These are phyloP conservation scores for Clitocybe nebularis DNA, from an alignment of 1,284 basidiomycete genomes.

Conservation along the genomic window DNA sequence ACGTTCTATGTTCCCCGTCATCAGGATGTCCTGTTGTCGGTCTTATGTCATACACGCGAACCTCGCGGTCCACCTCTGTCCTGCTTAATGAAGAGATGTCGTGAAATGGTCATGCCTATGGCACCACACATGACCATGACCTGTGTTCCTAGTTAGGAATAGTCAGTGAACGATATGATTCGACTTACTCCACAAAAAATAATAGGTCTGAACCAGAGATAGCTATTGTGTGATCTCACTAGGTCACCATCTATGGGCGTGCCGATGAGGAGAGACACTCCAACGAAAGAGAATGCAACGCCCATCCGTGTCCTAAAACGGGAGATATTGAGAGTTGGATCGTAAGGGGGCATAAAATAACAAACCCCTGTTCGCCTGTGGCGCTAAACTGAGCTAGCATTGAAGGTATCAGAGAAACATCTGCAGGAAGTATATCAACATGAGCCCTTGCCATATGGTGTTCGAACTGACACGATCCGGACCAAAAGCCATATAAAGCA, in stretches of 20 bases:
- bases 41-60: slow-evolving; percentile 13
- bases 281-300: slow-evolving; percentile 48
- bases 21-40: too few relatives aligned
- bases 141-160: slow-evolving; percentile 9
- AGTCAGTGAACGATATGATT: neutral
- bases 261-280: slow-evolving; percentile 42
- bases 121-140: slow-evolving; percentile 24
- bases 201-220: slow-evolving; percentile 33
- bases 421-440: slow-evolving; percentile 22
- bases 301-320: slow-evolving; percentile 43
- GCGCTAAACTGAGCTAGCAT: slow-evolving; percentile 39
- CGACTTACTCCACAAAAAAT: slow-evolving; percentile 37
- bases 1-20: neutral
- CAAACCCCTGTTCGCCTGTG: slow-evolving; percentile 43
- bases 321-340: neutral
- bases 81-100: slow-evolving; percentile 22
- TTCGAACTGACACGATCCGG: slow-evolving; percentile 39
- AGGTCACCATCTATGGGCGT: slow-evolving; percentile 45
- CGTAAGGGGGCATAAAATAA: slow-evolving; percentile 1
- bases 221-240: slow-evolving; percentile 23
- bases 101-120: slow-evolving; percentile 24
- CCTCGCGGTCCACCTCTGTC: slow-evolving; percentile 15
- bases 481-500: slow-evolving; percentile 46
- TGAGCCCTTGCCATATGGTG: neutral
- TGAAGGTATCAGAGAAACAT: slow-evolving; percentile 47